Base-by-base conservation (phyloP, 208 protist species). In the Histomonas meleagridis region DNA sequence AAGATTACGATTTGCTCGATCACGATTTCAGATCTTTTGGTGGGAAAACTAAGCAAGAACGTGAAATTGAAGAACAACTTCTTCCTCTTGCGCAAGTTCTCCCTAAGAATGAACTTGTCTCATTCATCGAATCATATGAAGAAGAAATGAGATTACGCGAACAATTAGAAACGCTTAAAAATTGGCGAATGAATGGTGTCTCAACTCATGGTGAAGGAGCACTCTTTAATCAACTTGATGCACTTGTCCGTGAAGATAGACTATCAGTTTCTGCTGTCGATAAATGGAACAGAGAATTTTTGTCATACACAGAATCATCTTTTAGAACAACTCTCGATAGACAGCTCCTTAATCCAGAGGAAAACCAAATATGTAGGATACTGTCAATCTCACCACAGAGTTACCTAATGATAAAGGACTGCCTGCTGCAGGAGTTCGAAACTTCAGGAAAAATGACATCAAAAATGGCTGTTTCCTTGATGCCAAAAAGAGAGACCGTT, bases 241-340 rank as follows among this genome's bases (percentile, higher is more conserved):
- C 26, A 55, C 38, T 38, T 12, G 46, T 86, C 32, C 23, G 55
- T 55, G 46, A 86, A n/a, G 5, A 7, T 14, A 86, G 55, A 86
- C 9, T 86, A 2, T 46, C 23, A 38, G 43, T 18, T 55, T 38
- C 5, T 51, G 38, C 3, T 1, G 55, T 86, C 16, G 23, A 32
- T 2, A 86, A 86, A 86, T 86, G 76, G 76, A 86, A 86, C 38
- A 48, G 55, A 55, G 46, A 55, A 10, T 14, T 51, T 12, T 32
- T 55, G 46, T 14, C 38, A 18, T 51, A 86, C 16, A 38, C 76
- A 86, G 76, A 86, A 57, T 86, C 76, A 4, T 46, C 76, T 38
- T 86, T 86, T 46, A 51, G 76, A 86, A 46, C 76, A 38, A 86
- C 76, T 14, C 55, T 86, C n/a, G 46, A 51, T 38, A 26, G 76